Percentiles rank a stretch among this genome's conserved stretches.
Evolutionary conservation across 2,329 filamentous ascomycete genomes (phyloP).

Genomic region (Clarireedia hainanense): DNA sequence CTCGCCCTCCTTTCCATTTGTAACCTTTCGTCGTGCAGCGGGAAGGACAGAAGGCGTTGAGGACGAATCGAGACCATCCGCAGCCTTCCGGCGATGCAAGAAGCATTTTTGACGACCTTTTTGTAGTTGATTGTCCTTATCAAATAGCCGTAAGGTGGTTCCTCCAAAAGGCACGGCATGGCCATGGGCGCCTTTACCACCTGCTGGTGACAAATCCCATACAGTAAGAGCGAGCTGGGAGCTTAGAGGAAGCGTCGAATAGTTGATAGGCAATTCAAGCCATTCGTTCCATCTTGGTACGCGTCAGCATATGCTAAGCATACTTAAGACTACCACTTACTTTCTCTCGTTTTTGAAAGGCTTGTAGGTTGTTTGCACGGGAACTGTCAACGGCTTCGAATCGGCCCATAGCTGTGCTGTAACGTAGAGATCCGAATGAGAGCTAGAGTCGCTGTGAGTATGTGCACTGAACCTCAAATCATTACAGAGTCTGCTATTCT

Average conservation of each 20-base stretch:
- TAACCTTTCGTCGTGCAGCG: conserved; percentile 44
- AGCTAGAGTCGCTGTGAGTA: conserved; percentile 37
- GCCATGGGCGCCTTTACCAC: conserved; percentile 58
- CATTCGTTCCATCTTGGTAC: conserved; percentile 90
- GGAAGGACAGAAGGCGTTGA: conserved; percentile 65
- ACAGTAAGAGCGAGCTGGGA: conserved; percentile 85
- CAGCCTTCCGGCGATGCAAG: conserved; percentile 71
- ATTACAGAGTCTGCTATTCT: background rate
- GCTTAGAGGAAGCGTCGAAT: conserved; percentile 73
- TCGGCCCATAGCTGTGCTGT: conserved; percentile 93
- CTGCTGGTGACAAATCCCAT: conserved; percentile 85
- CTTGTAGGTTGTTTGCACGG: conserved; percentile 88
- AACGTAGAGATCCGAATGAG: conserved; percentile 82
- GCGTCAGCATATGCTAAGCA: conserved; percentile 12
- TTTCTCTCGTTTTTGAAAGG: conserved; percentile 69
- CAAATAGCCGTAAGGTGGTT: conserved; percentile 87
- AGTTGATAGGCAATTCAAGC: conserved; percentile 79
- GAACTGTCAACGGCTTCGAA: conserved; percentile 88
- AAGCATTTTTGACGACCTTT: conserved; percentile 90
- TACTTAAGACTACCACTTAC: conserved; percentile 29
- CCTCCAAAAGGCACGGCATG: conserved; percentile 90
- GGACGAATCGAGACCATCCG: conserved; percentile 76
- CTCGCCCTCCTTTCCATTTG: conserved; percentile 36
- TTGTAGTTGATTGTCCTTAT: conserved; percentile 80
- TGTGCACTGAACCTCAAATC: background rate